Evolutionary conservation across 768 basidiomycete species (phyloP), one percentile per base, ranked within the genome.

Genomic region (Leccinum broughii): DNA sequence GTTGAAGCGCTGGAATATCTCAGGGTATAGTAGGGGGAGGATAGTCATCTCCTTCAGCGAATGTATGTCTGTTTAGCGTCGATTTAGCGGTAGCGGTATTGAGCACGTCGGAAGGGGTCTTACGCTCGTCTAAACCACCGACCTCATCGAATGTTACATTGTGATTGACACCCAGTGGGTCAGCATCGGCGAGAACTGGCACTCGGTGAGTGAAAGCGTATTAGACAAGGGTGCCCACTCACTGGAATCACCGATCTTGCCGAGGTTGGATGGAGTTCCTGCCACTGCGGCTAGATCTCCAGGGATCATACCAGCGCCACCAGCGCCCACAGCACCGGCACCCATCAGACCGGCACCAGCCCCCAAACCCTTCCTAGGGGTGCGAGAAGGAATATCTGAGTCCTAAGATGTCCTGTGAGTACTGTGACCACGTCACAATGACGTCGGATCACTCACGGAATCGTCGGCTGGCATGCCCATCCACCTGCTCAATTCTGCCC

Each of bases 41-140:
- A 98, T 81, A 0, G 98, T 98, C 97, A 99, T 98, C 72, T 99
- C 97, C 77, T 98, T 98, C 60, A 98, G 77, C 8, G 94, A 90
- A 69, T 96, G 93, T 57, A 99, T 96, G 67, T 99, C 93, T 95
- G 7, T 54, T 57, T 28, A 54, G 53, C 39, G 46, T 44, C 51
- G 62, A 30, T 20, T 66, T 26, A 54, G 52, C 50, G 20, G 58
- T 24, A 14, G 53, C 30, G 9, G 35, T 46, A 24, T 44, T 51
- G 48, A 24, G 51, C 41, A 46, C 13, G 32, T 8, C 58, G 22
- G 57, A 49, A 54, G 13, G 8, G 30, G 51, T 87, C 70, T 70
- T 67, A 95, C 94, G 96, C 56, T 93, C 91, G 66, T 98, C 95
- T 44, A 99, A 77, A 3, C 97, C 97, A 24, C 97, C 97, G 28